A percentile compares a stretch with the other conserved stretches of the same genome.
phyloP scores from a whole-genome alignment of 2,329 filamentous ascomycete species.

The Pyricularia sp. region DNA sequence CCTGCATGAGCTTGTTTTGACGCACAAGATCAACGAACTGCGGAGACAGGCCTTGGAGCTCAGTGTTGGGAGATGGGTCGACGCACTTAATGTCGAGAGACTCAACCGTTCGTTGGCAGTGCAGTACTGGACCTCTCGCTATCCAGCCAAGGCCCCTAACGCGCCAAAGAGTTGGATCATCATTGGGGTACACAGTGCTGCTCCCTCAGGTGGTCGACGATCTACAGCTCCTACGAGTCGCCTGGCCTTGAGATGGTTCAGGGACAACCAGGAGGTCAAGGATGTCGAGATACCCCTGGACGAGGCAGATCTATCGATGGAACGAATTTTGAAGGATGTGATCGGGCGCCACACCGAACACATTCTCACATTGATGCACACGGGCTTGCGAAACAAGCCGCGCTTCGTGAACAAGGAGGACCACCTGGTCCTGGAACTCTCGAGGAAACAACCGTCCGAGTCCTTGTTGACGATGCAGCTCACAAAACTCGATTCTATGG shows the following conservation, averaged over 20 bases:
- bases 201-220: slow-evolving; percentile 20
- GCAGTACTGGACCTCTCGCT: slow-evolving; percentile 77
- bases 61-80: slow-evolving; percentile 63
- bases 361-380: slow-evolving; percentile 58
- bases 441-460: slow-evolving; percentile 51
- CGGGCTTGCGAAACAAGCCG: slow-evolving; percentile 47
- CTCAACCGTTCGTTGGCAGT: slow-evolving; percentile 75
- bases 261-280: slow-evolving; percentile 66
- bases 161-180: slow-evolving; percentile 84
- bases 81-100: slow-evolving; percentile 66
- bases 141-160: slow-evolving; percentile 23
- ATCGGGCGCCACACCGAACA: slow-evolving; percentile 67
- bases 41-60: slow-evolving; percentile 68
- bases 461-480: slow-evolving; percentile 63
- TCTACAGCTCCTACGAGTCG: slow-evolving; percentile 39
- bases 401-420: slow-evolving; percentile 54
- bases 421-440: slow-evolving; percentile 46
- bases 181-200: slow-evolving; percentile 66
- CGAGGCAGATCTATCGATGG: slow-evolving; percentile 58
- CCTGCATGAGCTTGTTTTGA: slow-evolving; percentile 79
- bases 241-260: slow-evolving; percentile 70
- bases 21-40: slow-evolving; percentile 80
- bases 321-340: slow-evolving; percentile 62
- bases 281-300: slow-evolving; percentile 61
- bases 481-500: slow-evolving; percentile 49